These are phyloP conservation scores for Xylaria palmicola DNA, from an alignment of 495 filamentous ascomycete species.

Conservation along the genomic window DNA sequence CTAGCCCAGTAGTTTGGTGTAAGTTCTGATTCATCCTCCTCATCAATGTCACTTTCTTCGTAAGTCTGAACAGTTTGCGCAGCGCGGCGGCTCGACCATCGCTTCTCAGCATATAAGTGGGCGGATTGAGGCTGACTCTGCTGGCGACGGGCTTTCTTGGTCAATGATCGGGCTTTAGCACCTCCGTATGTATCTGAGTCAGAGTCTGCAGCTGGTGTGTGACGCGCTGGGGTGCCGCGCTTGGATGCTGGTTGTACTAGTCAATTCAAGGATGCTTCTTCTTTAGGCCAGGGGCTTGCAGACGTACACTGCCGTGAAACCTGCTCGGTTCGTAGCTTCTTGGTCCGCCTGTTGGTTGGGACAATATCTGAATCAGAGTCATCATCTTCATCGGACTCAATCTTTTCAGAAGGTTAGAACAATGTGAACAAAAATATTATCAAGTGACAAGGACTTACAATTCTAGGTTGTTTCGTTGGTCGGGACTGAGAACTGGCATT, in stretches of 20 bases:
- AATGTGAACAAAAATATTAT: not conserved
- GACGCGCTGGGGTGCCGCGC: conserved; percentile 58
- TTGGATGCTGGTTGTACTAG: conserved; percentile 57
- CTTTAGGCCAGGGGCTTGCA: not conserved
- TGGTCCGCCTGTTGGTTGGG: conserved; percentile 46
- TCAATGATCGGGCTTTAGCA: conserved; percentile 61
- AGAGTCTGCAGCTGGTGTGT: conserved; percentile 60
- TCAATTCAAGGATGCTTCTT: conserved; percentile 26
- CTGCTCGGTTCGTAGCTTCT: conserved; percentile 51
- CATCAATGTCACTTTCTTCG: conserved; percentile 76
- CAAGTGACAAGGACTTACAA: conserved; percentile 41
- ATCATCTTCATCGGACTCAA: conserved; percentile 69
- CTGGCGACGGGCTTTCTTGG: conserved; percentile 71
- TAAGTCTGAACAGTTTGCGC: conserved; percentile 75
- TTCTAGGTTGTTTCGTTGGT: conserved; percentile 47
- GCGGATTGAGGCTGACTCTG: conserved; percentile 53
- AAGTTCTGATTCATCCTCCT: conserved; percentile 62
- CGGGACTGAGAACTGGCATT: conserved; percentile 46
- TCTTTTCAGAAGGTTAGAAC: conserved; percentile 37
- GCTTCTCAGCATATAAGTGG: conserved; percentile 68
- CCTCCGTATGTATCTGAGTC: conserved; percentile 75
- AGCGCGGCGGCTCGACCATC: conserved; percentile 87
- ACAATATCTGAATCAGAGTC: conserved; percentile 68
- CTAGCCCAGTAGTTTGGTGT: conserved; percentile 64
- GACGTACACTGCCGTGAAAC: conserved; percentile 49